Conservation (phyloP, 345 rosid genomes). For the Tarenaya hassleriana region DNA sequence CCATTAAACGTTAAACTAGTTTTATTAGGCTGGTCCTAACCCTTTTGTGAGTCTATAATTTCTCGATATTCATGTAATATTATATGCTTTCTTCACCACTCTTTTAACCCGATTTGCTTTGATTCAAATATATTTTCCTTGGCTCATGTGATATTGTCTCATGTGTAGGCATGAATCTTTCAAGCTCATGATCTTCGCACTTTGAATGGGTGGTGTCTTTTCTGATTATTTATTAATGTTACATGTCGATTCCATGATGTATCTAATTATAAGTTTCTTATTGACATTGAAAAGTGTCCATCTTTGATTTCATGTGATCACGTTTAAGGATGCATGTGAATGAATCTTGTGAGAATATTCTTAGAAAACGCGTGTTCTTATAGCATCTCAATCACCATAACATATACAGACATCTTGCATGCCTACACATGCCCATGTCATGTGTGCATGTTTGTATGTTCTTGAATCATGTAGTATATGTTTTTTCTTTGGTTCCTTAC, state of each 20-base stretch:
- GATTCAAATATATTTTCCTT: neutral
- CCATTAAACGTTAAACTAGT: slow-evolving; percentile 44
- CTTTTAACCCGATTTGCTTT: neutral
- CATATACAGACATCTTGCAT: too few species aligned
- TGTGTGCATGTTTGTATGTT: too few species aligned
- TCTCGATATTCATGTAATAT: slow-evolving; percentile 18
- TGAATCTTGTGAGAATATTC: slow-evolving; percentile 18
- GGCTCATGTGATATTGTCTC: slow-evolving; percentile 17
- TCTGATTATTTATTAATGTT: slow-evolving; percentile 15
- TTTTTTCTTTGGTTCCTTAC: too few species aligned
- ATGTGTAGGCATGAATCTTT: slow-evolving; percentile 16
- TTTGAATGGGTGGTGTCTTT: slow-evolving; percentile 4
- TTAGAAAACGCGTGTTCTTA: too few species aligned
- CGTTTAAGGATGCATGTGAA: neutral
- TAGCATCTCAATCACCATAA: too few species aligned
- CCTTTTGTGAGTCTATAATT: slow-evolving; percentile 21
- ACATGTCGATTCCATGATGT: slow-evolving; percentile 13
- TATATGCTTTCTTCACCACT: slow-evolving; percentile 12
- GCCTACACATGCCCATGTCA: too few species aligned
- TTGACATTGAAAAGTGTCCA: slow-evolving; percentile 8
- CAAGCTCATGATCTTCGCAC: slow-evolving; percentile 5
- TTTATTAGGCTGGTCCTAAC: slow-evolving; percentile 42
- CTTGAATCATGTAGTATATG: too few species aligned
- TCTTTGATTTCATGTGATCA: slow-evolving; percentile 26
- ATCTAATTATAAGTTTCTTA: neutral